Conservation (phyloP, 73 alveolate species). For the Breviolum minutum region DNA sequence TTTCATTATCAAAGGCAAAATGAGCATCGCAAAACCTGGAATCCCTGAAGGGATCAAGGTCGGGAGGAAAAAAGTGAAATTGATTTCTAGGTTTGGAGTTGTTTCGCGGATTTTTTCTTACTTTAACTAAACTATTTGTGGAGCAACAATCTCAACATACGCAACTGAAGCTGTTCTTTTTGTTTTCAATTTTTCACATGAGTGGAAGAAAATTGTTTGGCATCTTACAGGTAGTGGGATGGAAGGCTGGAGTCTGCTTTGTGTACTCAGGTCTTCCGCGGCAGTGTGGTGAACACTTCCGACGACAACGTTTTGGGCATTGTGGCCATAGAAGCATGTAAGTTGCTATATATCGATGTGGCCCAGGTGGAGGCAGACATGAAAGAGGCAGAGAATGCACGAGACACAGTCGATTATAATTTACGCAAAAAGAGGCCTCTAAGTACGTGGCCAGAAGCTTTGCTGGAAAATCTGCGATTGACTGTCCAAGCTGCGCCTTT, state of each 20-base stretch:
- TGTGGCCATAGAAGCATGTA: constrained; percentile 10
- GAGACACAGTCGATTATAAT: not conserved
- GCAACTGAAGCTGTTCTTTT: too few species aligned
- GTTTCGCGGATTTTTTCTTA: too few species aligned
- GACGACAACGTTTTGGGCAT: constrained; percentile 33
- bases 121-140: too few species aligned
- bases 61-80: not conserved
- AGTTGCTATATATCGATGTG: not conserved
- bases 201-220: too few species aligned
- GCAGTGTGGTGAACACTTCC: not conserved
- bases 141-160: too few species aligned
- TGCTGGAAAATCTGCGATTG: not conserved
- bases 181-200: too few species aligned
- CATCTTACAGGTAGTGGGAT: too few species aligned
- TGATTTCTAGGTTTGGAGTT: too few species aligned
- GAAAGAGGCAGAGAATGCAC: not conserved
- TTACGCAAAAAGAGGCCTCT: not conserved
- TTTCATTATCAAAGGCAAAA: not conserved
- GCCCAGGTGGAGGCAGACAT: constrained; percentile 14
- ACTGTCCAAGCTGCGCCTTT: not conserved
- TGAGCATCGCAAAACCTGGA: constrained; percentile 39
- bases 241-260: too few species aligned
- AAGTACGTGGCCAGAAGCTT: constrained; percentile 9
- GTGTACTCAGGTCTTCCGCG: not conserved
- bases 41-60: constrained; percentile 10